Base-by-base conservation (phyloP, 495 filamentous ascomycete genomes). In the Penicillium angulare region DNA sequence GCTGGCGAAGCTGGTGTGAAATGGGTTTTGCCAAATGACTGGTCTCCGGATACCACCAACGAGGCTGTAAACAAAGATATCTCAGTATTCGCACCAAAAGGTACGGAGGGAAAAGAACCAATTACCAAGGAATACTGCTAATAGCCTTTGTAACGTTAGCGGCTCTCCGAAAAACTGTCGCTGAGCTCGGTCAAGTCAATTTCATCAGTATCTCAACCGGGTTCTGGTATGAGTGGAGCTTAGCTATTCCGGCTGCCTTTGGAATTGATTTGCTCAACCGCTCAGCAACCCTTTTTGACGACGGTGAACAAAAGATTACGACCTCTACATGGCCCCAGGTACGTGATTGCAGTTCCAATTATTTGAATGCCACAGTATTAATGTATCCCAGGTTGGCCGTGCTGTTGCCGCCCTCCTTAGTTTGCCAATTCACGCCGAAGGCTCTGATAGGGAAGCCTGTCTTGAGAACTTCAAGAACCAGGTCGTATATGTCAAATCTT, bases 21-120 rank as follows among this genome's bases (percentile, higher is more conserved):
- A 2, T 87, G 81, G 64, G 53, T 89, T 51, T 65, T 87, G 47
- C 85, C 87, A 7, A 86, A 86, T 57, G 72, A 72, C 27, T 87
- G 68, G 39, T 78, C 68, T 18, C 41, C 39, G 12, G 79, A 84
- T 50, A 58, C 63, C 42, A 56, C 52, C 0, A 27, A 67, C 31
- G n/a, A n/a, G n/a, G n/a, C n/a, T n/a, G n/a, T n/a, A n/a, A n/a
- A n/a, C n/a, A n/a, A n/a, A n/a, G n/a, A n/a, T n/a, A n/a, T n/a
- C n/a, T n/a, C n/a, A n/a, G n/a, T n/a, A n/a, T n/a, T n/a, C n/a
- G n/a, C n/a, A n/a, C n/a, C n/a, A n/a, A n/a, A n/a, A n/a, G n/a
- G n/a, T n/a, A n/a, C n/a, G n/a, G n/a, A n/a, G n/a, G n/a, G n/a
- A n/a, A n/a, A n/a, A n/a, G n/a, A n/a, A n/a, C n/a, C n/a, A n/a